Base-by-base conservation (phyloP, 768 basidiomycete species). In the Butyriboletus loyo region DNA sequence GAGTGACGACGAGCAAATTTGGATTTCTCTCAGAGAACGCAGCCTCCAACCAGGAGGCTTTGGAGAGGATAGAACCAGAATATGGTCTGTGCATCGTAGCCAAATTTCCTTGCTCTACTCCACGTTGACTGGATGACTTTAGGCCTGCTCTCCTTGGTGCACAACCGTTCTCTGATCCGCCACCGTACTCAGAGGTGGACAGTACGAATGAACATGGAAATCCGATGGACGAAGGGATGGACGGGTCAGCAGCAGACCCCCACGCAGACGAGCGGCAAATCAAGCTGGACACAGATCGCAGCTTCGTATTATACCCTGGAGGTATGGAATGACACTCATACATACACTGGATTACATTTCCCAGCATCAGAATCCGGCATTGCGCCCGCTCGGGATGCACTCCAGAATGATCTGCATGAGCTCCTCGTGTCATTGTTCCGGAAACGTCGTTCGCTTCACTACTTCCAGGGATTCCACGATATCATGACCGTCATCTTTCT, bases 381-480 rank as follows among this genome's bases (percentile, higher is more conserved):
- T 27, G 48, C 37, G 11, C 54, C 55, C 15, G 19, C 53, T 31
- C 77, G 75, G 50, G 84, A 84, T 48, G 59, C 67, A 3, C 78
- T 92, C 22, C 84, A 95, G 71, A 67, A 69, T 22, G 77, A 83
- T 39, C 75, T 97, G 21, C 78, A 92, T 66, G 73, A 76, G 24
- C 80, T 96, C 30, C 79, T 97, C 49, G 83, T 92, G 4, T 74
- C 81, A 8, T 60, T 94, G 14, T 87, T 97, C 63, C 80, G 91
- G 28, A 83, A 77, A 64, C 78, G 85, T 49, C 86, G 85, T 13
- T 80, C 75, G 34, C 72, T 96, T 46, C 81, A 79, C 64, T 98
- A 97, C 69, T 96, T 95, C 60, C 66, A 95, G 85, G 94, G 94
- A 40, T 96, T 89, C 69, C 94, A 97, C 64, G 94, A 97, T 63